Conservation (phyloP, 2,329 filamentous ascomycete genomes). For the Aspergillus viridinutans region DNA sequence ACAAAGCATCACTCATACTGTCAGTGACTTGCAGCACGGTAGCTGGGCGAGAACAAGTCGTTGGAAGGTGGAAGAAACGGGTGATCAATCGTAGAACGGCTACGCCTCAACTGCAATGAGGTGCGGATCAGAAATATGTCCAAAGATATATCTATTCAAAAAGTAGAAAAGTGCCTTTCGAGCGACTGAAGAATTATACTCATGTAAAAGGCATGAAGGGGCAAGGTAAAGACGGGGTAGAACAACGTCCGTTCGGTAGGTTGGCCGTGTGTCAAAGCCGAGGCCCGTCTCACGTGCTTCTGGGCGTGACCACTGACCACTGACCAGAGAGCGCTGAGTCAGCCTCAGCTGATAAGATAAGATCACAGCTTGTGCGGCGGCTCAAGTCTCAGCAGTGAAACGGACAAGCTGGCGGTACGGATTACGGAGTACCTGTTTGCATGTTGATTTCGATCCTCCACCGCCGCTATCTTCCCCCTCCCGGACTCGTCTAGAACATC, state of each 20-base stretch:
- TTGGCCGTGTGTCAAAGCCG: conserved; percentile 12
- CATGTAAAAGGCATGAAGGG: conserved; percentile 1
- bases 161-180: background rate
- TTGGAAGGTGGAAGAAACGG: background rate
- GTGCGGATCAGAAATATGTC: background rate
- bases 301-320: conserved; percentile 8
- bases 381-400: conserved; percentile 11
- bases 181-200: background rate
- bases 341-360: conserved; percentile 26
- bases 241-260: conserved; percentile 12
- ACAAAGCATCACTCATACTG: conserved; percentile 64
- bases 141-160: background rate
- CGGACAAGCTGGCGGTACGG: conserved; percentile 24
- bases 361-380: conserved; percentile 13
- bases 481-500: background rate
- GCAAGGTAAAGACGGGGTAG: conserved; percentile 2
- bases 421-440: conserved; percentile 13
- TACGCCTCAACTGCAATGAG: background rate
- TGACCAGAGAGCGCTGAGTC: conserved; percentile 11
- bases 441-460: conserved; percentile 6
- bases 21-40: background rate
- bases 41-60: background rate
- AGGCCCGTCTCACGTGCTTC: conserved; percentile 20
- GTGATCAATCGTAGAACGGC: background rate
- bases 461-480: conserved; percentile 1